phyloP scores from a whole-genome alignment of 805 yeast species.

The Schwanniomyces polymorphus region DNA sequence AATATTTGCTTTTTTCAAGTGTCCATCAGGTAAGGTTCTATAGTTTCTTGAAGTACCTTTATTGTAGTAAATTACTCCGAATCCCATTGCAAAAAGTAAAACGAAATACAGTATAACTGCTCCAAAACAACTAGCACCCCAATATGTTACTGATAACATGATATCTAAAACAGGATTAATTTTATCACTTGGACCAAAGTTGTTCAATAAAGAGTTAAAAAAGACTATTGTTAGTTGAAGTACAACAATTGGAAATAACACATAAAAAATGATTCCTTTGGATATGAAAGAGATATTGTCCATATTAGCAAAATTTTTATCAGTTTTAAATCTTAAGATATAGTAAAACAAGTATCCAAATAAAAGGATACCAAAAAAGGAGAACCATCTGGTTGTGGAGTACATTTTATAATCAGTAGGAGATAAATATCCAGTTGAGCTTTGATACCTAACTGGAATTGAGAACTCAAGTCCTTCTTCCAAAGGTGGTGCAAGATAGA shows the following conservation, averaged over 20 bases:
- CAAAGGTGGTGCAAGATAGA: conserved; percentile 24
- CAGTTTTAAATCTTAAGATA: conserved; percentile 23
- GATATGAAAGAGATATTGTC: conserved; percentile 27
- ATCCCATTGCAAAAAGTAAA: conserved; percentile 33
- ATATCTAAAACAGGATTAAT: conserved; percentile 1
- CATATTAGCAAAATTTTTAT: conserved; percentile 25
- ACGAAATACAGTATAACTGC: conserved; percentile 10
- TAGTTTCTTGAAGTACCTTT: conserved; percentile 19
- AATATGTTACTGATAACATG: neutral
- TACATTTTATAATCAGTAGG: conserved; percentile 15
- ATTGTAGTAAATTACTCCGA: conserved; percentile 31
- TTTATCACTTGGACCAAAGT: conserved; percentile 5
- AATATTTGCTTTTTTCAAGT: conserved; percentile 6
- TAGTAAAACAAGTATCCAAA: conserved; percentile 22
- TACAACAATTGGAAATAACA: conserved; percentile 18
- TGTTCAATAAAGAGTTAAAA: conserved; percentile 11
- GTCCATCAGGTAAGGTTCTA: conserved; percentile 19
- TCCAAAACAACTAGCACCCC: conserved; percentile 7
- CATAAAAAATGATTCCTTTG: conserved; percentile 24
- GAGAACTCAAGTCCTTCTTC: conserved; percentile 8
- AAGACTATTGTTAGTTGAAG: conserved; percentile 2
- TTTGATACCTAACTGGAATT: conserved; percentile 19
- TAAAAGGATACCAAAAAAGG: conserved; percentile 13
- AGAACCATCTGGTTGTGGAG: conserved; percentile 12
- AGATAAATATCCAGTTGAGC: conserved; percentile 25